A percentile compares a stretch with the other conserved stretches of the same genome.
phyloP scores from a whole-genome alignment of 2,329 filamentous ascomycete species.

The Sporothrix protearum region DNA sequence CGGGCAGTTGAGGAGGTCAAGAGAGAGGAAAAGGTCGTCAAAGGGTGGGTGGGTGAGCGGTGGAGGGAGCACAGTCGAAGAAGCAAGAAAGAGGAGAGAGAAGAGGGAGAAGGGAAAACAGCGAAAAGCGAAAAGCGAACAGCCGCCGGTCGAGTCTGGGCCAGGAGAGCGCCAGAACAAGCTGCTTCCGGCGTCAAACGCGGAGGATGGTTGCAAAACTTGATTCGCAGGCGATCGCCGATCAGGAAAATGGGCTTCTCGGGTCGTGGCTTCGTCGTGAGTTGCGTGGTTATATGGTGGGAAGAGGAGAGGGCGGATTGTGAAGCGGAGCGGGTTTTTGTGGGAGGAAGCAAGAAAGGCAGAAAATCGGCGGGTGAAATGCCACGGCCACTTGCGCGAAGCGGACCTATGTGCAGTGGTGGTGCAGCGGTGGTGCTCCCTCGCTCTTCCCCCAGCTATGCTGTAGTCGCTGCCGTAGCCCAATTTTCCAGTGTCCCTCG shows the following conservation, averaged over 20 bases:
- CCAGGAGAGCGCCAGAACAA: conserved; percentile 8
- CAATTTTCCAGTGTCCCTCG: conserved; percentile 9
- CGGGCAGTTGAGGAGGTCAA: not conserved
- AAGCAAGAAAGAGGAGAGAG: not conserved
- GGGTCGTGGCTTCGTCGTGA: not conserved
- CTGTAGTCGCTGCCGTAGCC: not conserved
- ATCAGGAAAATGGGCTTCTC: not conserved
- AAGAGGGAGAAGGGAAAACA: not conserved
- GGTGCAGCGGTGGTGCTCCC: too few species aligned
- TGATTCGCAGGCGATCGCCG: conserved; percentile 3
- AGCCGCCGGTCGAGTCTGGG: not conserved
- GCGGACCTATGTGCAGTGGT: conserved; percentile 20
- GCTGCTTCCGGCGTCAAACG: conserved; percentile 11
- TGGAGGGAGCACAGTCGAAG: not conserved
- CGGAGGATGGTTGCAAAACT: not conserved
- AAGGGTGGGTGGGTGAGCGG: not conserved
- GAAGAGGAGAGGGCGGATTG: not conserved
- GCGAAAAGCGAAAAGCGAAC: not conserved
- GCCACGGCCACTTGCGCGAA: conserved; percentile 28
- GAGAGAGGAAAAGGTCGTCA: not conserved
- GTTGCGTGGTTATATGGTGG: not conserved
- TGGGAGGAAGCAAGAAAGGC: conserved; percentile 15
- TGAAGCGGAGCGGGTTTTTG: conserved; percentile 19
- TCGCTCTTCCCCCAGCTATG: conserved; percentile 19
- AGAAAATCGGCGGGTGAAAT: conserved; percentile 26